Evolutionary conservation across 306 rosid species (phyloP), one percentile per base, ranked within the genome.

Genomic region (Fragaria iinumae): DNA sequence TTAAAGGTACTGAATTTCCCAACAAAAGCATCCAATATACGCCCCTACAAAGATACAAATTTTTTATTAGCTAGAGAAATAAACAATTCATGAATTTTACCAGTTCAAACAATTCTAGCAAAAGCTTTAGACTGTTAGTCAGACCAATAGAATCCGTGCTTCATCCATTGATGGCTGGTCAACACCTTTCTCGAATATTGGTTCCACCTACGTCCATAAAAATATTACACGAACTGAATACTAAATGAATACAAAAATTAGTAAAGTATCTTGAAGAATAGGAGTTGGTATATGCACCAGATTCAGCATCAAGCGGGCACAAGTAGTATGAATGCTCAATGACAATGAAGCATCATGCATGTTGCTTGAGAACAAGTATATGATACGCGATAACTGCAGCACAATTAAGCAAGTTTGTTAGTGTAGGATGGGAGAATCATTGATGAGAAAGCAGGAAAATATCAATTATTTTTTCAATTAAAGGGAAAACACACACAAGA

Each of bases 261-360:
- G 41, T 75, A 67, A 60, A 72, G 48, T 76, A 53, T 29, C 72
- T 44, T 23, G 14, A 43, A 72, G 80, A 75, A 75, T 55, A 72
- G 27, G 79, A 79, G 80, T 65, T 73, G 20, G 74, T 67, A 74
- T 82, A 82, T 47, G 84, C 86, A 95, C 99, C 98, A 95, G 87
- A 87, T 95, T 95, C 89, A 95, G 84, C 99, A 95, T 92, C 91
- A 95, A 78, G 81, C 98, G 97, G 71, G 99, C 97, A 82, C 97
- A 95, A 52, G 99, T 95, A 59, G 99, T 95, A 84, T 95, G 99
- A 83, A 95, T 91, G 90, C 98, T 92, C 85, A 95, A 88, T 9
- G 97, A 88, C 81, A 95, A 85, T 21, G 99, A 95, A 49, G 99
- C 99, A 16, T 95, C 99, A 50, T 95, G 99, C 99, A 95, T 95